Base-by-base conservation (phyloP, 2,329 filamentous ascomycete genomes). In the Pseudogymnoascus sp. region DNA sequence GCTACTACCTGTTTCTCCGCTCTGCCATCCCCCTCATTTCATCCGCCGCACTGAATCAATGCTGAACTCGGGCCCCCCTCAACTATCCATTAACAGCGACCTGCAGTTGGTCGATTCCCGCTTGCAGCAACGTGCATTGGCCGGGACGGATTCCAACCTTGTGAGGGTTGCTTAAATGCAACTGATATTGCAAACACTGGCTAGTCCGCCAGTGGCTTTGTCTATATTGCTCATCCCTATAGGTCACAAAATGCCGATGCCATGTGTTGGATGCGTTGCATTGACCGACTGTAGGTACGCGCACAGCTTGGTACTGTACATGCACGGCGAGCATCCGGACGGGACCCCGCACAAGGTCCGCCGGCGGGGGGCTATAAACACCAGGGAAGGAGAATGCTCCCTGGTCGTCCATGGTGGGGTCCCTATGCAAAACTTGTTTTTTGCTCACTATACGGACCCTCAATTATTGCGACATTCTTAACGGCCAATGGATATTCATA, bases 221-320 rank as follows among this genome's bases (percentile, higher is more conserved):
- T 18, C 45, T 52, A 52, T 52, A 52, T 52, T 52, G n/a, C 45
- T 19, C 45, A 18, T 52, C 45, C 41, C 26, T 52, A 52, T 52
- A 52, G 45, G 26, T 30, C 45, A 28, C 45, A 52, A 52, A 52
- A 52, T 10, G 45, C 26, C 23, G 15, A 52, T 30, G 45, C 45
- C 45, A 52, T 52, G 45, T 52, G 26, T 52, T 52, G 45, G 45
- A 52, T 30, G 45, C 26, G 45, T 30, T 52, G 45, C 45, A 52
- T 52, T 52, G 45, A 52, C 45, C 45, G 45, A 18, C 45, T 52
- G 45, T 52, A 52, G 45, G 45, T 52, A 52, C 45, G 45, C 45
- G 45, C 45, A 30, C 45, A 52, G 23, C 45, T 30, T 52, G 45
- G 45, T 52, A 52, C 45, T 23, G 45, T 52, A 52, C 45, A 52